Evolutionary conservation across 2,329 filamentous ascomycete species (phyloP).

Genomic region (Ceratocystis alfenasii): DNA sequence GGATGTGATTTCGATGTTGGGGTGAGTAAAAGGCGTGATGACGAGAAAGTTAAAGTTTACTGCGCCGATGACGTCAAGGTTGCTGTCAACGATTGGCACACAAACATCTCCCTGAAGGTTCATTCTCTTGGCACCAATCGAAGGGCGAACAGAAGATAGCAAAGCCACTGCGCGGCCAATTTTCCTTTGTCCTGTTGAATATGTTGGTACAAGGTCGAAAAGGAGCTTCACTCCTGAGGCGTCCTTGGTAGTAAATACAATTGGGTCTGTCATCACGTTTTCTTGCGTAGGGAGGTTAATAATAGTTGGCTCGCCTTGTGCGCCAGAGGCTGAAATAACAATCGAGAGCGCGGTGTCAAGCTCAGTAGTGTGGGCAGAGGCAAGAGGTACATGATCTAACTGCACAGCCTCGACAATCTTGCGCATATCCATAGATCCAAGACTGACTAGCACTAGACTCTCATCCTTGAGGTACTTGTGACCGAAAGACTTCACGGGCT

Average conservation of each 20-base stretch:
- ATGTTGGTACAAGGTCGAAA: constrained; percentile 93
- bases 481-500: constrained; percentile 88
- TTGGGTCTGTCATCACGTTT: constrained; percentile 83
- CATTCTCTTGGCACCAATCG: constrained; percentile 73
- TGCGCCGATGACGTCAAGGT: constrained; percentile 78
- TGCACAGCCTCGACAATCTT: constrained; percentile 71
- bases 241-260: constrained; percentile 74
- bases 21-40: constrained; percentile 87
- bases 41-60: constrained; percentile 96
- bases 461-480: constrained; percentile 87
- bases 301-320: constrained; percentile 72
- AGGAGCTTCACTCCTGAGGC: constrained; percentile 71
- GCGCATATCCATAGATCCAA: constrained; percentile 89
- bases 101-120: constrained; percentile 84
- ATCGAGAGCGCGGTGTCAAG: constrained; percentile 88
- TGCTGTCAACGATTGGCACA: constrained; percentile 77
- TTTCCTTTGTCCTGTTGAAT: constrained; percentile 71
- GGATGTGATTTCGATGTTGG: constrained; percentile 83
- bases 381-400: constrained; percentile 76
- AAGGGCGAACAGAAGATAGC: constrained; percentile 73
- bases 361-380: constrained; percentile 81
- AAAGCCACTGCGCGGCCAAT: constrained; percentile 83
- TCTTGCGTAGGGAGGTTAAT: constrained; percentile 91
- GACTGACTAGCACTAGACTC: constrained; percentile 78
- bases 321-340: constrained; percentile 75